Base-by-base conservation (phyloP, 768 basidiomycete species). In the Psilocybe azurescens region DNA sequence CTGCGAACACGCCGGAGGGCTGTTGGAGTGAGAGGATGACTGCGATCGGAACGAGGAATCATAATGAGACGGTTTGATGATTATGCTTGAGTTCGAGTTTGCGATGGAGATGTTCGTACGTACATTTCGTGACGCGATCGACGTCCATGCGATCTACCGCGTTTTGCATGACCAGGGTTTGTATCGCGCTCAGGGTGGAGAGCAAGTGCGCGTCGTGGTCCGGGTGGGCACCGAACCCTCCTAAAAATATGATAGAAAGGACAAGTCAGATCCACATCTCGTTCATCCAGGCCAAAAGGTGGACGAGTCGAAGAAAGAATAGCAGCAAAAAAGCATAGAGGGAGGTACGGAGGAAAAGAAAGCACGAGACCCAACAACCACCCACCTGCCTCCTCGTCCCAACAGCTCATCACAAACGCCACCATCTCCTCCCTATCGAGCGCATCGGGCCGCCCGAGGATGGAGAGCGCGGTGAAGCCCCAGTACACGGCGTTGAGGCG, bases 401-500 rank as follows among this genome's bases (percentile, higher is more conserved):
- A 99, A 74, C 97, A 99, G 66, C 88, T 89, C 88, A 95, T 85
- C 55, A 98, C 94, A 72, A 93, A 99, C 2, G 83, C 82, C 32
- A 99, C 84, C 84, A 93, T 93, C 64, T 94, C 94, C 28, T 94
- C 87, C 44, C 89, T 78, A 66, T 91, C 84, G 55, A 99, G 78
- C 0, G 94, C 94, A 53, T 95, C 90, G 58, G 86, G 79, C 49
- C 83, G 84, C 1, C 83, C 86, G 89, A 99, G 91, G 50, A 95
- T 80, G 39, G 84, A 91, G 2, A 97, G 78, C 0, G 97, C 95
- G 0, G 91, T 94, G 44, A 95, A 79, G 7, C 95, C 97, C 97
- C 97, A 99, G 75, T 97, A 99, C 7, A 99, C 81, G 2, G 95
- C 97, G 74, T 98, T 99, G 76, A 99, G 81, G 6, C 97, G 91